phyloP scores from a whole-genome alignment of 148 eudicot genomes.

The Amaranthus hypochondriacus region DNA sequence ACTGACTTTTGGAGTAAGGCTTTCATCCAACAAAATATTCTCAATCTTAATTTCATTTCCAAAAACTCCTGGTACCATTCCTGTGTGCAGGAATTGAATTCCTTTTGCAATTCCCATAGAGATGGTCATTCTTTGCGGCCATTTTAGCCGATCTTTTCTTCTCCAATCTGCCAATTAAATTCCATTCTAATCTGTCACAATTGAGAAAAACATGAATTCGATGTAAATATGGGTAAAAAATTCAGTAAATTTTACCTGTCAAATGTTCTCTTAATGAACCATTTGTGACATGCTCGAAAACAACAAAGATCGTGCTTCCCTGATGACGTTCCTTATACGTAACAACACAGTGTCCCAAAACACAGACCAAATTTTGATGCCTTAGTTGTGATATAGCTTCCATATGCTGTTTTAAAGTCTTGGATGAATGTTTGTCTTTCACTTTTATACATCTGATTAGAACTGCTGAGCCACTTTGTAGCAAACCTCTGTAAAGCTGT shows the following conservation, averaged over 20 bases:
- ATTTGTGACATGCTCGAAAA: constrained; percentile 61
- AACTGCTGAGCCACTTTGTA: constrained; percentile 61
- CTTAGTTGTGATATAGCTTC: constrained; percentile 72
- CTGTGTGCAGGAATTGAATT: constrained; percentile 76
- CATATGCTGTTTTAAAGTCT: constrained; percentile 63
- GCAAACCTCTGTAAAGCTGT: constrained; percentile 74
- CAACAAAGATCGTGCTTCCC: constrained; percentile 60
- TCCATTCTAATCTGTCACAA: not conserved
- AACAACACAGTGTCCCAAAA: constrained; percentile 77
- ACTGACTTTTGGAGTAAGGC: constrained; percentile 69
- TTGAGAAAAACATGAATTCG: not conserved
- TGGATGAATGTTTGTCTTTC: constrained; percentile 71
- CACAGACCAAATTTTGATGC: constrained; percentile 73
- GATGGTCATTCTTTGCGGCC: constrained; percentile 95
- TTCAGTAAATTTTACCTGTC: constrained; percentile 37
- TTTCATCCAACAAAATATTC: constrained; percentile 68
- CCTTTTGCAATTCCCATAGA: constrained; percentile 79
- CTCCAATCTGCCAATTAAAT: constrained; percentile 48
- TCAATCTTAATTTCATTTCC: constrained; percentile 76
- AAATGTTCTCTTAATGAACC: constrained; percentile 83
- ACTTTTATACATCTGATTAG: constrained; percentile 61
- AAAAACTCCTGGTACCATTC: constrained; percentile 48
- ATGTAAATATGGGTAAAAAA: not conserved
- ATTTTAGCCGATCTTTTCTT: constrained; percentile 63
- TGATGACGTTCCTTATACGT: constrained; percentile 56